Evolutionary conservation across 352 stramenopile species (phyloP), one percentile per base, ranked within the genome.

Genomic region (Pythium aristosporum): DNA sequence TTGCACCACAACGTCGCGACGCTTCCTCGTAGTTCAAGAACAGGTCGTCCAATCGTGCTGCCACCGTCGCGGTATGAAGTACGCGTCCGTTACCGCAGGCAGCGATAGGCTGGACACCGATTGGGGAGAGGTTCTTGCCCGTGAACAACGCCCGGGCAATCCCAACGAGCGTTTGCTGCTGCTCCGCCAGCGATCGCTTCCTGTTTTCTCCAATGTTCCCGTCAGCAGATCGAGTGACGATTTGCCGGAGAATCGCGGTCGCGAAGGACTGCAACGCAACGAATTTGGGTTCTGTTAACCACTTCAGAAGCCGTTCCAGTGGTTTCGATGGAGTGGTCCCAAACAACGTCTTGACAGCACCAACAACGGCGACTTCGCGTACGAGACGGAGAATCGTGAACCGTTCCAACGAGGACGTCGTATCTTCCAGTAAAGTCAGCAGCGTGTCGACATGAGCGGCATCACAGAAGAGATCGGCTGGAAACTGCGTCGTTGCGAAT

Each of bases 381-480:
- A 68, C 5, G 28, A 68, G 61, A 3, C 49, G 44, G 11, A 55
- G 37, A 5, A 52, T 32, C 1, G 28, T 50, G 20, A 41, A 11
- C 13, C 50, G 60, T 42, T 55, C 51, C 3, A 30, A 3, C 11
- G 34, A 23, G 18, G 52, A 62, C 13, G n/a, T 18, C 20, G 34
- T 42, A 1, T 18, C 32, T 23, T 68, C 61, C 28, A 68, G 30
- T 15, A 57, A 12, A 5, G 18, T 2, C 7, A 68, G n/a, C 44
- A 62, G 8, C 13, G 32, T 50, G 9, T 47, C 36, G 16, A 68
- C 7, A 5, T 57, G 32, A 1, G 5, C 16, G 0, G 16, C 21
- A n/a, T 46, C 20, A 6, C 47, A n/a, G 13, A 68, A 68, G 9
- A 62, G 13, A 37, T 68, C 61, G 4, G 54, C 43, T 23, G 13